A percentile compares a stretch with the other conserved stretches of the same genome.
Conservation (phyloP, 352 stramenopile species). For the Pythium angustatum region DNA sequence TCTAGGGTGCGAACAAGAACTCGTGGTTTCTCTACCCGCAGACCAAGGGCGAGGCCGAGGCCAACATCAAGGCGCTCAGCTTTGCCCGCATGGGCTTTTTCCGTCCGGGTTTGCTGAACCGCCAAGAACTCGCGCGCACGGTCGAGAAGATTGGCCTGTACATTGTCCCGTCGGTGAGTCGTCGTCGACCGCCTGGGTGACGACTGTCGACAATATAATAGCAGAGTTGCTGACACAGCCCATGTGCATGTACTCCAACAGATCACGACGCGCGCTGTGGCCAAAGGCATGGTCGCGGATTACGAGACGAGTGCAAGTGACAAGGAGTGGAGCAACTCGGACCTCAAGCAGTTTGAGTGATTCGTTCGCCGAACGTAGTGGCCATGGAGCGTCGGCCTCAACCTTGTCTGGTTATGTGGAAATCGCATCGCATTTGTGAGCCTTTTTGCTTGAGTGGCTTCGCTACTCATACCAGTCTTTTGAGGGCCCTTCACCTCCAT, state of each 20-base stretch:
- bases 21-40: constrained; percentile 81
- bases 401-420: too few relatives aligned
- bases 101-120: constrained; percentile 58
- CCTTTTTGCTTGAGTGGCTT: too few relatives aligned
- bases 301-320: constrained; percentile 49
- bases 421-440: not conserved
- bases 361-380: not conserved
- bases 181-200: too few relatives aligned
- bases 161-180: constrained; percentile 58
- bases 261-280: constrained; percentile 50
- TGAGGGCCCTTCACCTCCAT: too few relatives aligned
- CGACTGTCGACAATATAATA: too few relatives aligned
- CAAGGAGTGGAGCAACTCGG: constrained; percentile 48
- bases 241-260: constrained; percentile 20
- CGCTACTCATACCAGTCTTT: too few relatives aligned
- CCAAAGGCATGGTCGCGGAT: constrained; percentile 68
- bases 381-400: too few relatives aligned
- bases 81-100: constrained; percentile 64
- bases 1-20: constrained; percentile 48
- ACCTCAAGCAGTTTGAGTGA: constrained; percentile 49
- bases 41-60: constrained; percentile 75
- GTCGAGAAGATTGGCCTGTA: constrained; percentile 54
- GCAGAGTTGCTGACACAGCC: too few relatives aligned
- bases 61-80: constrained; percentile 55
- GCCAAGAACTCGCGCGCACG: constrained; percentile 51